Conservation (phyloP, 805 yeast genomes). For the Barnettozyma sucrosica region DNA sequence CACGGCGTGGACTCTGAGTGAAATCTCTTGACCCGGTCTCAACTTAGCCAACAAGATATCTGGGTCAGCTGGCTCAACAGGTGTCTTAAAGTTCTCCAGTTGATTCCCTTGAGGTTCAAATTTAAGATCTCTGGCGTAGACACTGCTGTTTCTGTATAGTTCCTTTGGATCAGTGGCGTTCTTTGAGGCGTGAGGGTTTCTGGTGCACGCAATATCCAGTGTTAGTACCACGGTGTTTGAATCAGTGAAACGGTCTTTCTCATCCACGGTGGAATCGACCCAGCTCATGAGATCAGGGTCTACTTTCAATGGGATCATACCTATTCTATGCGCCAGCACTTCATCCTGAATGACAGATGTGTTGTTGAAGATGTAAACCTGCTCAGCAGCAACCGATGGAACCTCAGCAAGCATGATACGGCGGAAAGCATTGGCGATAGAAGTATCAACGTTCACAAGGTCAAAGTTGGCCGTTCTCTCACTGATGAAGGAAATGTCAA, state of each 20-base stretch:
- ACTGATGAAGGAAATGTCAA: conserved; percentile 58
- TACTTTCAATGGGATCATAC: conserved; percentile 82
- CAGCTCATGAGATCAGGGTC: conserved; percentile 87
- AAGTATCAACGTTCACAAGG: conserved; percentile 78
- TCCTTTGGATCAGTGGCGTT: conserved; percentile 77
- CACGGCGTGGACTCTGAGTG: conserved; percentile 83
- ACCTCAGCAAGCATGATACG: conserved; percentile 96
- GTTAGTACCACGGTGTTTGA: conserved; percentile 84
- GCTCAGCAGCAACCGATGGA: conserved; percentile 93
- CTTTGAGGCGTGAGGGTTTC: conserved; percentile 76
- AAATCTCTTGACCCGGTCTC: conserved; percentile 95
- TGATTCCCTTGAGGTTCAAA: conserved; percentile 93
- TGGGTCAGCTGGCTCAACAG: conserved; percentile 79
- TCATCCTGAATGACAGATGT: conserved; percentile 97
- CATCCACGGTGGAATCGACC: conserved; percentile 64
- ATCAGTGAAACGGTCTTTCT: conserved; percentile 71
- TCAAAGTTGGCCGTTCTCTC: conserved; percentile 83
- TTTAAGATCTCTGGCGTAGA: conserved; percentile 83
- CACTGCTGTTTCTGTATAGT: conserved; percentile 75
- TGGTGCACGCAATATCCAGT: conserved; percentile 76
- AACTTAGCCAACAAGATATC: conserved; percentile 86
- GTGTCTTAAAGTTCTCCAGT: conserved; percentile 60
- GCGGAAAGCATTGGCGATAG: conserved; percentile 93
- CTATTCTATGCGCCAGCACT: conserved; percentile 92
- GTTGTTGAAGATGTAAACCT: conserved; percentile 84